Evolutionary conservation across 352 stramenopile genomes (phyloP).

Genomic region (Globisporangium cystogenes): DNA sequence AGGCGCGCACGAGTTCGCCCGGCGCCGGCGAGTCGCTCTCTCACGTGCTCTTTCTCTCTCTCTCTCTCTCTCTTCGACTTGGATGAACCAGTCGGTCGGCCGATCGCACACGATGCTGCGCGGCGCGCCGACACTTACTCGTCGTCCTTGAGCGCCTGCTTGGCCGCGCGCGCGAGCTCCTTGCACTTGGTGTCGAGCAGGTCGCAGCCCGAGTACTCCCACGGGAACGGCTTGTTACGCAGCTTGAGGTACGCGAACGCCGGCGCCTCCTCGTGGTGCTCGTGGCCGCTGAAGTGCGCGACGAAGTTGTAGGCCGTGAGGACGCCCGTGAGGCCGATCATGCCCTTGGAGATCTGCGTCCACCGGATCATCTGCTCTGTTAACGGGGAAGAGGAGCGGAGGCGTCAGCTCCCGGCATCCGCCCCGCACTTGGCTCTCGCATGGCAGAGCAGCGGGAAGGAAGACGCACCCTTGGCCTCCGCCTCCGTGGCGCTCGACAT

Average conservation of each 20-base stretch:
- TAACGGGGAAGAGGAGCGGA: background rate
- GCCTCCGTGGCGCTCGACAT: constrained; percentile 81
- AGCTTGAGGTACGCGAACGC: constrained; percentile 84
- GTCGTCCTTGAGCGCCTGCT: constrained; percentile 53
- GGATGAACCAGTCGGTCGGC: background rate
- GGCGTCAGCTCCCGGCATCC: background rate
- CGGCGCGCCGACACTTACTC: background rate
- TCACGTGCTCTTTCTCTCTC: background rate
- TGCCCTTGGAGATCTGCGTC: constrained; percentile 82
- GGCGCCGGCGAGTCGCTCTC: too few species aligned
- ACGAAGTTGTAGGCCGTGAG: constrained; percentile 57
- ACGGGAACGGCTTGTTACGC: constrained; percentile 85
- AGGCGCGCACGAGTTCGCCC: too few species aligned
- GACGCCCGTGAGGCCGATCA: constrained; percentile 57
- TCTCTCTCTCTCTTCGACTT: background rate
- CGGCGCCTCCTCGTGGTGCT: constrained; percentile 57
- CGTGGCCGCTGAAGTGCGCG: constrained; percentile 29
- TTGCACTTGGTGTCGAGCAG: constrained; percentile 74
- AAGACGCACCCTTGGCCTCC: constrained; percentile 67
- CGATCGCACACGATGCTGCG: background rate
- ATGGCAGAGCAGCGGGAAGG: background rate
- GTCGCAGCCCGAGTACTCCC: constrained; percentile 77
- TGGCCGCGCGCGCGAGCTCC: constrained; percentile 47
- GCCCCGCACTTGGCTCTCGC: background rate
- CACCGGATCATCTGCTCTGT: constrained; percentile 82